A percentile compares a stretch with the other conserved stretches of the same genome.
These are phyloP conservation scores for Globisporangium solare DNA, from an alignment of 352 stramenopile species.

Conservation along the genomic window DNA sequence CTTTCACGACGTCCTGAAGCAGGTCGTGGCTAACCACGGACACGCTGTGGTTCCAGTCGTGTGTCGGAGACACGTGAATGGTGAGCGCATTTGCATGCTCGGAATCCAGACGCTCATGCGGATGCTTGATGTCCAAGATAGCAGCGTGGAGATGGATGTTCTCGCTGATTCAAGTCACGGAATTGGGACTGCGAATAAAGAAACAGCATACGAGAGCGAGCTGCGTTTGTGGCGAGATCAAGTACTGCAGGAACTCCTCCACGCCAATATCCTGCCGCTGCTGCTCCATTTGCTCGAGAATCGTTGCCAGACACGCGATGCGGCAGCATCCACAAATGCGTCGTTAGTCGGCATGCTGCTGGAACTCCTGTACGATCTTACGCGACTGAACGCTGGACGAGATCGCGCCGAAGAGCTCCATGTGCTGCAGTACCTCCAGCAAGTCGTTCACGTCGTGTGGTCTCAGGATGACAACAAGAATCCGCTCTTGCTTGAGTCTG, in stretches of 20 bases:
- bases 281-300: slow-evolving; percentile 24
- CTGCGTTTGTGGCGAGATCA: slow-evolving; percentile 2
- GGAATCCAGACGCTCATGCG: slow-evolving; percentile 8
- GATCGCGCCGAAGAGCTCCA: slow-evolving; percentile 23
- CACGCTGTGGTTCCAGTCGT: slow-evolving; percentile 1
- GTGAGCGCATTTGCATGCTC: slow-evolving; percentile 5
- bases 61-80: slow-evolving; percentile 1
- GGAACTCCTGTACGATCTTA: slow-evolving; percentile 30
- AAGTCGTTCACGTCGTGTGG: slow-evolving; percentile 23
- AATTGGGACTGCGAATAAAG: background rate
- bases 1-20: background rate
- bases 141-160: background rate
- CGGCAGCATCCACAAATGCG: background rate
- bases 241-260: slow-evolving; percentile 17
- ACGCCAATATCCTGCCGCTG: slow-evolving; percentile 18
- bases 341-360: slow-evolving; percentile 22
- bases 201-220: background rate
- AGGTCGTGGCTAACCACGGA: slow-evolving; percentile 3
- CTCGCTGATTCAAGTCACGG: background rate
- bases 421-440: slow-evolving; percentile 27
- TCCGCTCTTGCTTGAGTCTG: slow-evolving; percentile 26
- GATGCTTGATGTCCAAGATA: slow-evolving; percentile 7
- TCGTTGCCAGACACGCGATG: slow-evolving; percentile 6
- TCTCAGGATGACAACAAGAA: slow-evolving; percentile 11
- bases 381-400: slow-evolving; percentile 21